Evolutionary conservation across 2,329 filamentous ascomycete genomes (phyloP), one percentile per base, ranked within the genome.

Genomic region (Chrysoporthe deuterocubensis): DNA sequence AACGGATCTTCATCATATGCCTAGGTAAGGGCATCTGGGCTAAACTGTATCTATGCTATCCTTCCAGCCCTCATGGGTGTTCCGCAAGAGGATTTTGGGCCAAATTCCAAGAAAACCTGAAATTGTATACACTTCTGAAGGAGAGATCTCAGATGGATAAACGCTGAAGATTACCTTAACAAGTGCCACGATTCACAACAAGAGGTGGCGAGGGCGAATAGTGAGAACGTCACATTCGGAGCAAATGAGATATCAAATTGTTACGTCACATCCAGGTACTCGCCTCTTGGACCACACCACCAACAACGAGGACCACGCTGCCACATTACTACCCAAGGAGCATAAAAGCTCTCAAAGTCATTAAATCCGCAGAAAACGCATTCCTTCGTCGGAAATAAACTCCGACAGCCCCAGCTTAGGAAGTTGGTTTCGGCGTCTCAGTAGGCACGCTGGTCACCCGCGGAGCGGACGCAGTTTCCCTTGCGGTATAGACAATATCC

Each of bases 371-470:
- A 40, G 37, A 6, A 40, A 9, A 40, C 37, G 6, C 37, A 9
- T 40, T 9, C 37, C 37, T 5, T 9, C 37, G 37, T 40, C 37
- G 26, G 9, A 40, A 40, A 40, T 9, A 40, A 6, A 40, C 6
- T 40, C 37, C 37, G 9, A 40, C 9, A 9, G 37, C 9, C 9
- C 1, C 37, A 9, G 37, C 5, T 9, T 40, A 9, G 37, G n/a
- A 13, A 16, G 57, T 26, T 2, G 43, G 14, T 11, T 13, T 42
- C 7, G 59, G 13, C 11, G 43, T 32, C 59, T 61, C 59, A 13
- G 59, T 61, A 3, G 59, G 59, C 43, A 61, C 42, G 7, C 32
- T 61, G 4, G 42, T 61, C 59, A 59, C 54, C 26, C n/a, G 50
- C 2, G 63, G 63, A 1, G 54, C 63, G 16, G 52, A 11, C 9